Base-by-base conservation (phyloP, 768 basidiomycete genomes). In the Tricholoma saponaceum region DNA sequence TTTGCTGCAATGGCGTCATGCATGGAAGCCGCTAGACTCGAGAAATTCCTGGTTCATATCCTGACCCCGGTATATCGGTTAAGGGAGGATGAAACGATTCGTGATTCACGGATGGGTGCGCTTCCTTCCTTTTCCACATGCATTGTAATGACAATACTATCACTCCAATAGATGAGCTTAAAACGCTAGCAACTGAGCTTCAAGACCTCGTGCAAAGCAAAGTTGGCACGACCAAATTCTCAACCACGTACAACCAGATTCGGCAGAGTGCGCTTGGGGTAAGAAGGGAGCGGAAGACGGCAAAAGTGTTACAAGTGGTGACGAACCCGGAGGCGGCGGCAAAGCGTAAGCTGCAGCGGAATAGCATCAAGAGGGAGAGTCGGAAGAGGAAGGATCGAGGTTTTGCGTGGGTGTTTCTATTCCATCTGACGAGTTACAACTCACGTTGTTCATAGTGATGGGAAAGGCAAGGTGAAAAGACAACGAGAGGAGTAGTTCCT, bases 1-100 rank as follows among this genome's bases (percentile, higher is more conserved):
- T 97, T 98, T 64, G 97, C 95, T 0, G 95, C 94, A 0, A 93
- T 97, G 85, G 73, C 84, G 2, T 84, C 88, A 2, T 72, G 83
- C 64, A 84, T 98, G 79, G 83, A 87, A 0, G 67, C 76, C 0
- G 59, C 67, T 0, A 72, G 76, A 16, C 75, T 92, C 0, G 84
- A 90, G 62, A 75, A 72, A 23, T 96, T 89, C 74, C 76, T 96
- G 28, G 79, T 86, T 2, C 94, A 97, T 66, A 87, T 98, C 25
- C 74, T 98, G 8, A 85, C 86, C 3, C 96, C 97, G 0, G 73
- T 95, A 0, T 90, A 95, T 68, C 87, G 95, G 28, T 81, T 99
- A 51, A 77, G 83, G 2, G 95, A 97, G 62, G 95, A 97, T 62
- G 90, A 92, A 62, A 88, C 85, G 5, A 83, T 93, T 28, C 83